Evolutionary conservation across 2,329 filamentous ascomycete species (phyloP), one percentile per base, ranked within the genome.

Genomic region (Dothiorella sarmentorum): DNA sequence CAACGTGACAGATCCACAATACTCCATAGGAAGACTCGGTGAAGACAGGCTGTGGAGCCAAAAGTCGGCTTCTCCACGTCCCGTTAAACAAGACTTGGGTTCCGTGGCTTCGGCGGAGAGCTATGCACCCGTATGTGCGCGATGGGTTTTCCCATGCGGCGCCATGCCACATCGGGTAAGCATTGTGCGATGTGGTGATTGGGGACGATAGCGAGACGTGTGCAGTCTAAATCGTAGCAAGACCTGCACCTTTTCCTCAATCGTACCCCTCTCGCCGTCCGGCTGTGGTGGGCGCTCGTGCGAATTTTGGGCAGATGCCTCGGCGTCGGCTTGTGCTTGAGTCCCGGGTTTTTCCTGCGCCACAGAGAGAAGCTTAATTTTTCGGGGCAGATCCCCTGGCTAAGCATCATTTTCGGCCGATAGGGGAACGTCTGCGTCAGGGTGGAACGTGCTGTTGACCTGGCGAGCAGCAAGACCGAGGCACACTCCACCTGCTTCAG

Each of bases 321-420:
- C 55, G 55, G 55, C 24, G 15, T 33, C 49, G 43, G n/a, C n/a
- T n/a, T n/a, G n/a, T n/a, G n/a, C n/a, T n/a, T n/a, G n/a, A n/a
- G n/a, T 43, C 55, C 55, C 55, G 49, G 42, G 26, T 53, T 40
- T 26, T 53, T 40, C 18, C 22, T 27, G 35, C 55, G 31, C 42
- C 55, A 49, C 55, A 49, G 9, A 24, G n/a, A 53, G 37, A 51
- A 22, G 49, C 49, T 40, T 53, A 15, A 17, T 11, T 15, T 40
- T n/a, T 13, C 33, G 20, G 20, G 9, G 20, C n/a, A 11, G 26
- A 24, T 26, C 42, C n/a, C n/a, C 31, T 37, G 29, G 20, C 18
- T n/a, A 22, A 42, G 24, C 42, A 26, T 15, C 55, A 27, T 29
- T 56, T 49, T 58, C 55, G 55, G 55, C 55, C 55, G 55, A 47